phyloP scores from a whole-genome alignment of 2,329 filamentous ascomycete genomes.

The Cryphonectria parasitica region DNA sequence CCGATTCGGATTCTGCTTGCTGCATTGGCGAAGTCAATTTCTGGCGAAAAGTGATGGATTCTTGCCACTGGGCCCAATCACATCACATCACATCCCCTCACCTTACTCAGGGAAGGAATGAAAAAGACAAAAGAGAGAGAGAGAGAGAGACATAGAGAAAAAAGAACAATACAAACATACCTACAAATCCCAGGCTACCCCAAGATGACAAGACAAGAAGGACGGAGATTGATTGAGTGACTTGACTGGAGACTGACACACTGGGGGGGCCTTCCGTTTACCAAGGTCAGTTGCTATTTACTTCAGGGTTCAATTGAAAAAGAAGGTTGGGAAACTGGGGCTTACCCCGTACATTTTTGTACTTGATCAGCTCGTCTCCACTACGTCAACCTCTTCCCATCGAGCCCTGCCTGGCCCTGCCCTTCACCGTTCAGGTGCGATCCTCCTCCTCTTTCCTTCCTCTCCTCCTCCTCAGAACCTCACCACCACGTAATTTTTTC shows the following conservation, averaged over 20 bases:
- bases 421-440: background rate
- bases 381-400: constrained; percentile 17
- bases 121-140: no score
- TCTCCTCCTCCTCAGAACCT: constrained; percentile 2
- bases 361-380: constrained; percentile 9
- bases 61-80: background rate
- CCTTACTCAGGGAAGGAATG: background rate
- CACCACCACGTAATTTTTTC: background rate
- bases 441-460: background rate
- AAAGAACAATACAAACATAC: background rate
- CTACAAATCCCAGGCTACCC: background rate
- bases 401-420: background rate
- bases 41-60: background rate
- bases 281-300: background rate
- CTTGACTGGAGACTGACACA: background rate
- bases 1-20: background rate
- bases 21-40: background rate
- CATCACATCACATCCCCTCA: constrained; percentile 13
- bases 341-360: constrained; percentile 8
- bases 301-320: constrained; percentile 17
- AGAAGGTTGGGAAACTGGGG: constrained; percentile 13
- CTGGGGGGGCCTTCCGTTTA: background rate
- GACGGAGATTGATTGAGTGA: background rate
- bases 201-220: background rate
- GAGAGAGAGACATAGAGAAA: no score